Conservation (phyloP, 2,329 filamentous ascomycete species). For the Eutypa lata region DNA sequence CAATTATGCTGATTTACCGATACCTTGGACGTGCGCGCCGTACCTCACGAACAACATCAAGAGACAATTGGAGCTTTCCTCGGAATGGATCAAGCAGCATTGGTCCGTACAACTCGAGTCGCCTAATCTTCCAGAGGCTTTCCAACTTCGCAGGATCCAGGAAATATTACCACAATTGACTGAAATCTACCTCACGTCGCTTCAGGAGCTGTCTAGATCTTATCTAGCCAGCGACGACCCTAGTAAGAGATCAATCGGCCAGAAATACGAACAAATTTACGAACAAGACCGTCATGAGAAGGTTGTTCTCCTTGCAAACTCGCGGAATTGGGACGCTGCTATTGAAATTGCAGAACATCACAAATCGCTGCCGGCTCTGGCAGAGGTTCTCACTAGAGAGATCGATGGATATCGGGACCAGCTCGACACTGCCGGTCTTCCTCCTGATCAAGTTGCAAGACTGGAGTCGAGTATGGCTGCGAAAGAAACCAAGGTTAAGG, state of each 20-base stretch:
- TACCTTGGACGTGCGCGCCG: slow-evolving; percentile 80
- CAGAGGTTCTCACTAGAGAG: slow-evolving; percentile 53
- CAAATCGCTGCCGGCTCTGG: slow-evolving; percentile 51
- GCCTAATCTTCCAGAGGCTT: slow-evolving; percentile 18
- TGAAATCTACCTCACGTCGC: slow-evolving; percentile 52
- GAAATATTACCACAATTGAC: slow-evolving; percentile 48
- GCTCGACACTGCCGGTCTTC: slow-evolving; percentile 28
- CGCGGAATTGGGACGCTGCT: slow-evolving; percentile 55
- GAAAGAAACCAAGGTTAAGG: slow-evolving; percentile 46
- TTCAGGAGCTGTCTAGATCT: slow-evolving; percentile 53
- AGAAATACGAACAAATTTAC: slow-evolving; percentile 48
- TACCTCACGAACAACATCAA: slow-evolving; percentile 61
- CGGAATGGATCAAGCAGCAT: slow-evolving; percentile 52
- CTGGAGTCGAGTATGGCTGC: slow-evolving; percentile 41
- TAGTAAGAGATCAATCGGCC: slow-evolving; percentile 38
- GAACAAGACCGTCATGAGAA: slow-evolving; percentile 49
- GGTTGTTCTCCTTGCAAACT: slow-evolving; percentile 50
- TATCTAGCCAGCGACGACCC: slow-evolving; percentile 42
- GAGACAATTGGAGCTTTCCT: slow-evolving; percentile 56
- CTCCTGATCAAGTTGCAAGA: slow-evolving; percentile 33
- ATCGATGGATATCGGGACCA: slow-evolving; percentile 41
- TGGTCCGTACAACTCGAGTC: slow-evolving; percentile 28
- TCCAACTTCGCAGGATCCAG: slow-evolving; percentile 43
- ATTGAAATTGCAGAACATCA: slow-evolving; percentile 59
- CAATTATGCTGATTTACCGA: slow-evolving; percentile 67